These are phyloP conservation scores for Cyclotella baltica DNA, from an alignment of 108 stramenopile species.

Conservation along the genomic window DNA sequence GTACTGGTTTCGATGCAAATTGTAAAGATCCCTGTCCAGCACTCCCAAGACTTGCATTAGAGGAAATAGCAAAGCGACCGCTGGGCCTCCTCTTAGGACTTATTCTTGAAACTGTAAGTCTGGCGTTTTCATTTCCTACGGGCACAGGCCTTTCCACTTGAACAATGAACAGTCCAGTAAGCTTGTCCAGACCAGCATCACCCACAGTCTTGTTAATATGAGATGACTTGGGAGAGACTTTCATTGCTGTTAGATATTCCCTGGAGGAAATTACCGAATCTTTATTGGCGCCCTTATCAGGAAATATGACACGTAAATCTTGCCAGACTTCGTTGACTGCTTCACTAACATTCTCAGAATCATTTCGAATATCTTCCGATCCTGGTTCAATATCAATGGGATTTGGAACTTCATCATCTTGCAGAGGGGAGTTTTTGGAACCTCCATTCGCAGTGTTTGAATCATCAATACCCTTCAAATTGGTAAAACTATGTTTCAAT, in stretches of 20 bases:
- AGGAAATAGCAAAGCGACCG: neutral
- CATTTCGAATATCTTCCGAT: no score
- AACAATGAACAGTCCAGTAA: constrained; percentile 78
- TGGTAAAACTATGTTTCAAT: neutral
- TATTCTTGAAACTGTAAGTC: neutral
- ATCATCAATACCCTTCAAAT: neutral
- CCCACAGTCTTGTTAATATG: constrained; percentile 61
- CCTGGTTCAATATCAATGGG: neutral
- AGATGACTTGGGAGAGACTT: constrained; percentile 61
- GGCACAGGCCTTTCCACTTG: constrained; percentile 74
- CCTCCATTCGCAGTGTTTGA: constrained; percentile 1
- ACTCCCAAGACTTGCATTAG: constrained; percentile 4
- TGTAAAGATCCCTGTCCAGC: constrained; percentile 2
- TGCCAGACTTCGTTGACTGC: constrained; percentile 56
- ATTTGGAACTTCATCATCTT: neutral
- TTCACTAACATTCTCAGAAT: neutral
- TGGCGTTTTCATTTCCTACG: neutral
- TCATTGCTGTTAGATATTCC: constrained; percentile 85
- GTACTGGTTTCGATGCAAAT: constrained; percentile 65
- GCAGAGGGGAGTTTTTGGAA: neutral
- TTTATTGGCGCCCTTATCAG: constrained; percentile 27
- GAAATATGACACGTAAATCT: constrained; percentile 70
- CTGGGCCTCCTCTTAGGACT: neutral
- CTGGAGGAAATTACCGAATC: constrained; percentile 26
- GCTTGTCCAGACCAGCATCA: constrained; percentile 69